Conservation (phyloP, 2,329 filamentous ascomycete genomes). For the Domatiomyces globalis region DNA sequence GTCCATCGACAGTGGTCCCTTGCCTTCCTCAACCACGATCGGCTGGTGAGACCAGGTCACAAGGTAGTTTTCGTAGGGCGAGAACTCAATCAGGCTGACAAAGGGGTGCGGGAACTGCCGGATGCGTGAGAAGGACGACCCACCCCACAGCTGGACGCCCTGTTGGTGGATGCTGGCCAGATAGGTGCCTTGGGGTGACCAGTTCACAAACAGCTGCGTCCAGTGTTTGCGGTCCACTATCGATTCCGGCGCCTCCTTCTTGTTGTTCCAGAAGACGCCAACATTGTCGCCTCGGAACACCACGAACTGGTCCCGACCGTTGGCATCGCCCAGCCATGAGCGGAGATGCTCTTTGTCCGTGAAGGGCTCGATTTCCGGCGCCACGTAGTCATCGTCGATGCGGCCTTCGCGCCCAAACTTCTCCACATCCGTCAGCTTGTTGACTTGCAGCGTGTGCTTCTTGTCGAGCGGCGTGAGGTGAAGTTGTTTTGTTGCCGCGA, state of each 20-base stretch:
- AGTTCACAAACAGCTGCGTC: slow-evolving; percentile 97
- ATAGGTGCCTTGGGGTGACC: slow-evolving; percentile 90
- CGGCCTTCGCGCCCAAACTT: slow-evolving; percentile 88
- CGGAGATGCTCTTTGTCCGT: slow-evolving; percentile 84
- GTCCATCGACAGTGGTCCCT: slow-evolving; percentile 70
- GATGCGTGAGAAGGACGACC: slow-evolving; percentile 73
- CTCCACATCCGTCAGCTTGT: slow-evolving; percentile 97
- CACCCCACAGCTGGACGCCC: slow-evolving; percentile 95
- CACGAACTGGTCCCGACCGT: slow-evolving; percentile 86
- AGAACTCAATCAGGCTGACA: slow-evolving; percentile 93
- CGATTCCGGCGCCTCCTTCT: slow-evolving; percentile 74
- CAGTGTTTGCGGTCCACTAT: slow-evolving; percentile 88
- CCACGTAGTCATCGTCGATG: slow-evolving; percentile 77
- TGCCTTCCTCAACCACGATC: slow-evolving; percentile 78
- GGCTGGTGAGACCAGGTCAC: slow-evolving; percentile 94
- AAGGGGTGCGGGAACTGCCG: slow-evolving; percentile 90
- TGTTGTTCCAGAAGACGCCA: slow-evolving; percentile 96
- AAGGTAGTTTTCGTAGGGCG: slow-evolving; percentile 79
- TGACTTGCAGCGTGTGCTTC: slow-evolving; percentile 87
- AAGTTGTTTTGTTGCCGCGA: slow-evolving; percentile 76
- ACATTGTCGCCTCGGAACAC: slow-evolving; percentile 88
- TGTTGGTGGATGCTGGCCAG: slow-evolving; percentile 90
- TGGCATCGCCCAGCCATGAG: slow-evolving; percentile 80
- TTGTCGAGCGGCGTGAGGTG: slow-evolving; percentile 83
- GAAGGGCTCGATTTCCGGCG: slow-evolving; percentile 72